These are phyloP conservation scores for Blumeria graminis DNA, from an alignment of 2,329 filamentous ascomycete genomes.

Conservation along the genomic window DNA sequence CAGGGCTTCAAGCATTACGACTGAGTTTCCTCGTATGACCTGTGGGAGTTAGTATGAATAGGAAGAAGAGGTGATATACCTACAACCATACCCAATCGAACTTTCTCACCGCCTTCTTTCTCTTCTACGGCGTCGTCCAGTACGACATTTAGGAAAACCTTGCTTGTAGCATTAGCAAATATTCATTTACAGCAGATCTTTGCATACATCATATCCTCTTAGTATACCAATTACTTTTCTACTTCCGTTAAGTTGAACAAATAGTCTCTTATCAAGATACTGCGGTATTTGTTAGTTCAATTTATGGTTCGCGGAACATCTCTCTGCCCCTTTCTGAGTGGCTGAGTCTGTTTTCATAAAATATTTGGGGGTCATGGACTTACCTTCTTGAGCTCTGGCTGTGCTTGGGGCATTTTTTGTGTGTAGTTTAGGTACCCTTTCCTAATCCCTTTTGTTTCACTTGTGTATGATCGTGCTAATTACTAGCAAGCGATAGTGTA, in stretches of 20 bases:
- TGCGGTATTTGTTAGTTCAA: slow-evolving; percentile 17
- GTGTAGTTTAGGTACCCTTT: too few species aligned
- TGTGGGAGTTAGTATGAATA: slow-evolving; percentile 14
- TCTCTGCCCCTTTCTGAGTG: neutral
- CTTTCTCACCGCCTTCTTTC: slow-evolving; percentile 76
- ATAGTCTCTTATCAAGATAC: slow-evolving; percentile 98
- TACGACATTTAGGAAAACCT: slow-evolving; percentile 98
- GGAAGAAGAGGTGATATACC: slow-evolving; percentile 15
- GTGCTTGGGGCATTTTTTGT: slow-evolving; percentile 69
- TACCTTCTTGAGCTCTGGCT: slow-evolving; percentile 98
- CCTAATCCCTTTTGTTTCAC: too few species aligned
- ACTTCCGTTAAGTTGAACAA: slow-evolving; percentile 92
- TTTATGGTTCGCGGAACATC: too few species aligned
- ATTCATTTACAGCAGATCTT: neutral
- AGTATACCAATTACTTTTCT: slow-evolving; percentile 90
- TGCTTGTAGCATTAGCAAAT: too few species aligned
- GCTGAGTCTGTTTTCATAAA: too few species aligned
- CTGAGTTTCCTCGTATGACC: slow-evolving; percentile 93
- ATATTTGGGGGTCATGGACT: slow-evolving; percentile 4
- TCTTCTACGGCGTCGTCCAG: slow-evolving; percentile 93
- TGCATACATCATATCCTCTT: slow-evolving; percentile 69
- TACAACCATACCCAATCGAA: slow-evolving; percentile 79
- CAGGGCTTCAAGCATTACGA: slow-evolving; percentile 85
- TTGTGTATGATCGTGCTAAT: too few species aligned
- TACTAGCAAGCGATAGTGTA: too few species aligned